Conservation (phyloP, 169 alveolate species). For the Cryptosporidium ryanae region DNA sequence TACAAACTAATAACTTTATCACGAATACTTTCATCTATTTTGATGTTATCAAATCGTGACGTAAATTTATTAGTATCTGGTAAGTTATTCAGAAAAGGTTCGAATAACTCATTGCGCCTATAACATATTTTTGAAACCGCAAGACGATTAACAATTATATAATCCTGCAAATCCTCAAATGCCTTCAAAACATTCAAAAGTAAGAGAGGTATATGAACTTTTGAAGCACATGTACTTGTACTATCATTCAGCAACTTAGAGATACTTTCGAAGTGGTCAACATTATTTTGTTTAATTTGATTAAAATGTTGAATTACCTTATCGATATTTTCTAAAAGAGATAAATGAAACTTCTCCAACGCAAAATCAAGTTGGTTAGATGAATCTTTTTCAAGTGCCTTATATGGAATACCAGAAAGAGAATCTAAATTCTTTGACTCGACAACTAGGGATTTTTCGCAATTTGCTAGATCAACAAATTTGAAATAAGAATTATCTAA, state of each 20-base stretch:
- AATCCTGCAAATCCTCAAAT: conserved; percentile 84
- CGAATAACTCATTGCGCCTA: conserved; percentile 85
- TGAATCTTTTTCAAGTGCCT: conserved; percentile 53
- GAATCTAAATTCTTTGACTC: conserved; percentile 27
- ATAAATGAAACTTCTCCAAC: conserved; percentile 75
- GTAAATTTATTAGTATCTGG: conserved; percentile 16
- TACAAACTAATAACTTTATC: conserved; percentile 47
- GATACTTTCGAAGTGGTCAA: conserved; percentile 76
- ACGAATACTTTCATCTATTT: conserved; percentile 78
- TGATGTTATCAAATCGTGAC: conserved; percentile 76
- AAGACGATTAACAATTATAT: conserved; percentile 81
- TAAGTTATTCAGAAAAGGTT: conserved; percentile 75
- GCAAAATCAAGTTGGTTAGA: conserved; percentile 6
- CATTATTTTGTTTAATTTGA: conserved; percentile 63
- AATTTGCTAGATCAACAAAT: conserved; percentile 49
- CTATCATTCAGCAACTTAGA: conserved; percentile 74
- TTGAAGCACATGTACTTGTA: conserved; percentile 75
- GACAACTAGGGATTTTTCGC: conserved; percentile 35
- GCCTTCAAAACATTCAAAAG: conserved; percentile 83
- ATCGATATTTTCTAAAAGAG: conserved; percentile 79
- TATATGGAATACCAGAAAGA: conserved; percentile 46
- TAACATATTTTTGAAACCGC: conserved; percentile 85
- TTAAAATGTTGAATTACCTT: conserved; percentile 77
- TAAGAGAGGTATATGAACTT: conserved; percentile 80
- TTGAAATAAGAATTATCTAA: conserved; percentile 46